Evolutionary conservation across 2,329 filamentous ascomycete species (phyloP).

Genomic region (Rhynchosporium agropyri): DNA sequence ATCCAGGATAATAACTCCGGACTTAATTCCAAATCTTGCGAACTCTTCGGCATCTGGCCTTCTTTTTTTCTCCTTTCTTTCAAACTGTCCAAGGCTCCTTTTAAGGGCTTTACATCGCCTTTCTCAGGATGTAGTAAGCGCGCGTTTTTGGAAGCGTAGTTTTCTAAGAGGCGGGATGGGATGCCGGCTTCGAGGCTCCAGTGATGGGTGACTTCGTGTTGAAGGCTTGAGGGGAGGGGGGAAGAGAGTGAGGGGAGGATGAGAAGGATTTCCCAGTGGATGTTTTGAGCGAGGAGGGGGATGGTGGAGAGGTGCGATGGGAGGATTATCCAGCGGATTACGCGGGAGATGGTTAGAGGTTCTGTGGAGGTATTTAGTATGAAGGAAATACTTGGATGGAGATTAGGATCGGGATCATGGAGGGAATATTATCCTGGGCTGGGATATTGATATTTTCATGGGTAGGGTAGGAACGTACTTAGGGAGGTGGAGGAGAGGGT

Average conservation of each 20-base stretch:
- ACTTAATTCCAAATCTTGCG: slow-evolving; percentile 56
- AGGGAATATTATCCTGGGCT: no score
- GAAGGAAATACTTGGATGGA: no score
- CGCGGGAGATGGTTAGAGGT: slow-evolving; percentile 48
- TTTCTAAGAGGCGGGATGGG: slow-evolving; percentile 46
- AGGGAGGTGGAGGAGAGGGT: slow-evolving; percentile 42
- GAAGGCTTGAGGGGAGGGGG: slow-evolving; percentile 39
- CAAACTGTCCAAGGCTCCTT: slow-evolving; percentile 41
- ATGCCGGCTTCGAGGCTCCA: slow-evolving; percentile 48
- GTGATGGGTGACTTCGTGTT: slow-evolving; percentile 37
- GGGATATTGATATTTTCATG: no score
- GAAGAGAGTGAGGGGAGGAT: slow-evolving; percentile 43
- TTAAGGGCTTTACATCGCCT: slow-evolving; percentile 44
- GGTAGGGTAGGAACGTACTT: slow-evolving; percentile 5
- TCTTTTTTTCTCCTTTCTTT: slow-evolving; percentile 24
- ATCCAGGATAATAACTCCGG: slow-evolving; percentile 56
- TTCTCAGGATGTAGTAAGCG: slow-evolving; percentile 45
- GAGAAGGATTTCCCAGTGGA: slow-evolving; percentile 52
- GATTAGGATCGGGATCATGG: no score
- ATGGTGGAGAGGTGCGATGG: slow-evolving; percentile 47
- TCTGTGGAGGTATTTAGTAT: slow-evolving; percentile 34
- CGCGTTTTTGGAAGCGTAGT: slow-evolving; percentile 45
- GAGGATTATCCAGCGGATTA: slow-evolving; percentile 53
- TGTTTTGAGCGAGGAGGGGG: slow-evolving; percentile 45
- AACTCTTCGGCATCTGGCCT: slow-evolving; percentile 27